A percentile compares a stretch with the other conserved stretches of the same genome.
These are phyloP conservation scores for Hypericum perforatum DNA, from an alignment of 345 rosid genomes.

Conservation along the genomic window DNA sequence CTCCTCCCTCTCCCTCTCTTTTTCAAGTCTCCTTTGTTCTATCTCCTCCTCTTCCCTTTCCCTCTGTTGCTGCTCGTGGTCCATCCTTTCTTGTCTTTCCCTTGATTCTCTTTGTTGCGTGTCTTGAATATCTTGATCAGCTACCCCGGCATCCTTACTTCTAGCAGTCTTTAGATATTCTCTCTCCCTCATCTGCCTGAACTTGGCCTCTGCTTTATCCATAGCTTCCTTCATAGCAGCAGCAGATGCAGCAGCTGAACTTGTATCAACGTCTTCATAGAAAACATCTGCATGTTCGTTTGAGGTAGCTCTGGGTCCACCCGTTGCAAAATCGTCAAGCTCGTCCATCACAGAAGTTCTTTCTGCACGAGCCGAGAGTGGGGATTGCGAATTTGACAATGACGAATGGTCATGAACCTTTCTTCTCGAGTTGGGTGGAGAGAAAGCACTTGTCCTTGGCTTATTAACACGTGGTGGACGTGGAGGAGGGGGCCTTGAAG, in stretches of 20 bases:
- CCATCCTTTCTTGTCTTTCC: constrained; percentile 48
- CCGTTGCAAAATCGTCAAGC: constrained; percentile 61
- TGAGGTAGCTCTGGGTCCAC: constrained; percentile 30
- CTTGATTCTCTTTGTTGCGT: constrained; percentile 45
- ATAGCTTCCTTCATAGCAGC: constrained; percentile 98
- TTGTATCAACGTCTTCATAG: constrained; percentile 47
- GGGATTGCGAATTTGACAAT: constrained; percentile 36
- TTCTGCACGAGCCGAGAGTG: constrained; percentile 29
- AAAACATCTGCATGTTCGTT: constrained; percentile 37
- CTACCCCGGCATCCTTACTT: constrained; percentile 48
- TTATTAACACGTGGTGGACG: constrained; percentile 53
- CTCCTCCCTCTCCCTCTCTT: constrained; percentile 58
- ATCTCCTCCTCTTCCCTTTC: constrained; percentile 50
- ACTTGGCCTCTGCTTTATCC: constrained; percentile 96
- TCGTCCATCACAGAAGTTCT: constrained; percentile 53
- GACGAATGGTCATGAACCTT: constrained; percentile 41
- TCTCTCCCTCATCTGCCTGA: constrained; percentile 81
- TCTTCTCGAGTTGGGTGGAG: constrained; percentile 35
- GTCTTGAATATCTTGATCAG: constrained; percentile 39
- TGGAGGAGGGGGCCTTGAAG: constrained; percentile 97
- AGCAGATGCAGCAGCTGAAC: constrained; percentile 75
- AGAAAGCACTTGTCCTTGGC: constrained; percentile 29
- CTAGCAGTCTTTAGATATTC: constrained; percentile 60
- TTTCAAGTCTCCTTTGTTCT: constrained; percentile 50
- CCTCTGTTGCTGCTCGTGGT: constrained; percentile 42